Evolutionary conservation across 2,329 filamentous ascomycete species (phyloP).

Genomic region (Trichoderma hamatum): DNA sequence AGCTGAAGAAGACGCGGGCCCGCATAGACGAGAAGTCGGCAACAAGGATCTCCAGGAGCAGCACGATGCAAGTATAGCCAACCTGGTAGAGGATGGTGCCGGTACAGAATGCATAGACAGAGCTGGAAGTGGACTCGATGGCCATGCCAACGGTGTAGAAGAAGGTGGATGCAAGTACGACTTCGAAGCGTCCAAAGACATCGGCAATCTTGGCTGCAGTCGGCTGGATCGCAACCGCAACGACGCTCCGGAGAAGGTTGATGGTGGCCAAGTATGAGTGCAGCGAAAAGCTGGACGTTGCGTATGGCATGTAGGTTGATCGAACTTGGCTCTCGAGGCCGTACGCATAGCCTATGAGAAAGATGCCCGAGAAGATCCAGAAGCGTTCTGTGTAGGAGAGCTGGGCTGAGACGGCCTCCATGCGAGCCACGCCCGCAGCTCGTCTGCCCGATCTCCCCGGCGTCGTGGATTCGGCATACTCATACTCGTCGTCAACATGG

Average conservation of each 20-base stretch:
- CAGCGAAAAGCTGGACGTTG: slow-evolving; percentile 53
- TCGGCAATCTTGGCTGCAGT: slow-evolving; percentile 65
- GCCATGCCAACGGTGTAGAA: slow-evolving; percentile 60
- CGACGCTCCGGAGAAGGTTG: slow-evolving; percentile 60
- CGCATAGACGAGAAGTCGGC: slow-evolving; percentile 63
- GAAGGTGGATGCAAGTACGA: slow-evolving; percentile 57
- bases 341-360: slow-evolving; percentile 63
- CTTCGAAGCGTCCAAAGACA: slow-evolving; percentile 63
- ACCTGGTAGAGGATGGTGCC: slow-evolving; percentile 61
- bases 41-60: slow-evolving; percentile 63
- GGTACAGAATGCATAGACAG: slow-evolving; percentile 54
- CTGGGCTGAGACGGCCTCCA: slow-evolving; percentile 52
- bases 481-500: slow-evolving; percentile 2
- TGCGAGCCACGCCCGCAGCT: slow-evolving; percentile 53
- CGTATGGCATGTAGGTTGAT: slow-evolving; percentile 57
- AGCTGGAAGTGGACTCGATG: slow-evolving; percentile 54
- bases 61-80: slow-evolving; percentile 60
- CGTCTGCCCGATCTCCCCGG: not conserved
- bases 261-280: slow-evolving; percentile 63
- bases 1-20: slow-evolving; percentile 63
- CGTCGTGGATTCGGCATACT: slow-evolving; percentile 7
- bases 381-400: slow-evolving; percentile 51
- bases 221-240: slow-evolving; percentile 61
- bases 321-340: slow-evolving; percentile 58
- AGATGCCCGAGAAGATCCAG: slow-evolving; percentile 59